Evolutionary conservation across 495 filamentous ascomycete genomes (phyloP).

Genomic region (Penicillium verhagenii): DNA sequence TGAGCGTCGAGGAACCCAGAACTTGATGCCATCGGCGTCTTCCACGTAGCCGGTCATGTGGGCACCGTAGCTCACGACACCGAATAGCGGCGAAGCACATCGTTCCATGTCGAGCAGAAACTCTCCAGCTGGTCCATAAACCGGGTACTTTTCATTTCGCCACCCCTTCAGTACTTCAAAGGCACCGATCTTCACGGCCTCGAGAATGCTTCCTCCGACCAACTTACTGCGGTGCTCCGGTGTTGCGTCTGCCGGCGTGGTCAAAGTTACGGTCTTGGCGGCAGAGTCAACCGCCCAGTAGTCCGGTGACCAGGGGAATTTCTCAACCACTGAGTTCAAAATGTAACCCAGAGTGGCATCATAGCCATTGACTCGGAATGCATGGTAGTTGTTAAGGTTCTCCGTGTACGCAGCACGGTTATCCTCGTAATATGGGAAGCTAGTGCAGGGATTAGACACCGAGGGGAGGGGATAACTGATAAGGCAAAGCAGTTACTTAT

Average conservation of each 20-base stretch:
- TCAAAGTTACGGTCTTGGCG: slow-evolving; percentile 48
- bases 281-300: slow-evolving; percentile 52
- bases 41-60: slow-evolving; percentile 79
- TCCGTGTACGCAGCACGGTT: slow-evolving; percentile 49
- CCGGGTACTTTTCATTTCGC: slow-evolving; percentile 84
- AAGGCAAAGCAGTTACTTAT: slow-evolving; percentile 54
- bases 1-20: slow-evolving; percentile 83
- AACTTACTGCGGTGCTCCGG: slow-evolving; percentile 58
- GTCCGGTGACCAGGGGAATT: slow-evolving; percentile 52
- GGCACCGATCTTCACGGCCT: slow-evolving; percentile 59
- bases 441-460: slow-evolving; percentile 28
- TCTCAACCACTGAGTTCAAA: slow-evolving; percentile 53
- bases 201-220: slow-evolving; percentile 56
- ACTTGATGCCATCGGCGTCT: slow-evolving; percentile 60
- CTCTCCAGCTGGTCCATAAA: slow-evolving; percentile 65
- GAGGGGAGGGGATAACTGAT: neutral
- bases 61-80: slow-evolving; percentile 82
- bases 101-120: slow-evolving; percentile 78
- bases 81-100: slow-evolving; percentile 75
- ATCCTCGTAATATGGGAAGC: slow-evolving; percentile 66
- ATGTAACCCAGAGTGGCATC: slow-evolving; percentile 62
- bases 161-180: slow-evolving; percentile 80
- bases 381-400: slow-evolving; percentile 52
- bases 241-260: slow-evolving; percentile 34
- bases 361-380: slow-evolving; percentile 51